Base-by-base conservation (phyloP, 331 rosid species). In the Malus hybrid region DNA sequence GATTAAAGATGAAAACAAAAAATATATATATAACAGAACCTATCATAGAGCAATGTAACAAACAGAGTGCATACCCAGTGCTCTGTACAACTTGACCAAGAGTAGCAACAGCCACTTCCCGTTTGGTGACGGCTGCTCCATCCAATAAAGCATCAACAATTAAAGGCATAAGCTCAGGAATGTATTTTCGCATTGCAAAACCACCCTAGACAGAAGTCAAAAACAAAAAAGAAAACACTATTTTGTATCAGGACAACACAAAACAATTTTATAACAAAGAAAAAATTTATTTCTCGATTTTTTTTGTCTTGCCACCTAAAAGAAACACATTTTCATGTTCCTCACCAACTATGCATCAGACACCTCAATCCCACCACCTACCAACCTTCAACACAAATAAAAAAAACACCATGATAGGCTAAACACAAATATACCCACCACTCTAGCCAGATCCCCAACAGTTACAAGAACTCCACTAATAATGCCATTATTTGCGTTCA, bases 11-110 rank as follows among this genome's bases (percentile, higher is more conserved):
- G 46, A 60, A 67, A 56, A 71, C 10, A 13, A 56, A 34, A 65
- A 60, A 19, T 2, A 36, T 27, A 68, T 19, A 36, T 10, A 83
- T 16, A 55, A 66, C 24, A 69, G 3, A 68, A 46, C 66, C 28
- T 31, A 50, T 50, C 56, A 50, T 50, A 50, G n/a, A 50, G 56
- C 56, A 50, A 50, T 6, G 56, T 50, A 15, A 52, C 20, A 73
- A 69, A 60, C 63, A 63, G 50, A 73, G 52, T 28, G 31, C 85
- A 73, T 89, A 94, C 99, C 99, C 99, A 50, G 99, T 94, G 91
- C 99, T 94, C 79, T 94, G 99, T 70, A 94, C 97, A 85, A 94
- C 97, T 89, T 94, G 99, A 85, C 99, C 99, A 12, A 94, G 97
- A 16, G 99, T 94, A 78, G 95, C 83, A 54, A 94, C 97, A 73